Evolutionary conservation across 1,284 basidiomycete species (phyloP), one percentile per base, ranked within the genome.

Genomic region (Trichosporon sp.): DNA sequence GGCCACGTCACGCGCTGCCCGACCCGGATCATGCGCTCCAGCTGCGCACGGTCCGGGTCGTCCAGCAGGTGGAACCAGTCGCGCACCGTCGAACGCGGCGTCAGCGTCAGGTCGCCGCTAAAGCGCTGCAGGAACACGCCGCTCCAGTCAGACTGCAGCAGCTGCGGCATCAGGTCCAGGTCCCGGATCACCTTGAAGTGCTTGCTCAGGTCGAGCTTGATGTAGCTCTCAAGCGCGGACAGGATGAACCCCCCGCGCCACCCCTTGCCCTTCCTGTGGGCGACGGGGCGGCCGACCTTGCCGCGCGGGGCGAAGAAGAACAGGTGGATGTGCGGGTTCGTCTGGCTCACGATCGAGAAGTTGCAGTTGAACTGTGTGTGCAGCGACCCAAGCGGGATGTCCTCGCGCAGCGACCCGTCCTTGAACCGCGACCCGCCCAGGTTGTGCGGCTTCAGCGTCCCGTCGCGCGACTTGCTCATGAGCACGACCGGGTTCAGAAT

Each of bases 311-410:
- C 93, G 77, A 98, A 98, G 84, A 97, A 96, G 85, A 99, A 99
- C n/a, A 98, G 78, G 81, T 98, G 96, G 12, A 99, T 93, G 80
- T 99, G 97, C 0, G 95, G 96, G 77, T 98, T 99, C 32, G 93
- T 95, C 70, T 83, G 95, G 0, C 92, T 95, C 38, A 99, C 96
- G 63, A 98, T 91, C 1, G 93, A 92, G 81, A 97, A 91, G 73
- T 95, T 98, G 70, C 97, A 95, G 80, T 95, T 95, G 85, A 95
- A 95, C 78, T 94, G 92, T n/a, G 93, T 86, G 78, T 98, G 96
- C 34, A 98, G 85, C 51, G 90, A 88, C 81, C 96, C 93, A 12
- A 98, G 86, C 2, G 96, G 96, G 72, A 99, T 98, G 81, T 99
- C 96, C 67, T 98, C 95, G 72, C 87, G 87, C 35, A 98, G 82